These are phyloP conservation scores for Trichoderma guizhouense DNA, from an alignment of 2,329 filamentous ascomycete species.

Conservation along the genomic window DNA sequence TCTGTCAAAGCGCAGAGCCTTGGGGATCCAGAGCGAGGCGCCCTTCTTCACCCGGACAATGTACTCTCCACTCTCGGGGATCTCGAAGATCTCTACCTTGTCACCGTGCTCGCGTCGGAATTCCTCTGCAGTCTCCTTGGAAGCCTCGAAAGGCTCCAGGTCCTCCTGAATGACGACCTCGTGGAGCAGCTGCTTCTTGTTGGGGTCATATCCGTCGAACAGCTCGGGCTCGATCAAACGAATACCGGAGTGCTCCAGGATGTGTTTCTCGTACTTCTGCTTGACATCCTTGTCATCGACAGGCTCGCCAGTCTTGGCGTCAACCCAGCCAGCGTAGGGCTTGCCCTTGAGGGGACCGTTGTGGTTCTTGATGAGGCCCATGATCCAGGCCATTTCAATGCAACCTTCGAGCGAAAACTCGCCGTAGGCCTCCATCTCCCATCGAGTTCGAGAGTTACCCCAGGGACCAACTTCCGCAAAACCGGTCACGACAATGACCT, in stretches of 20 bases:
- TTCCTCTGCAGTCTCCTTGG: constrained; percentile 94
- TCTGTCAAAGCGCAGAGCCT: constrained; percentile 94
- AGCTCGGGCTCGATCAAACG: constrained; percentile 96
- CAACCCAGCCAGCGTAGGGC: constrained; percentile 95
- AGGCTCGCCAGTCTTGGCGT: constrained; percentile 88
- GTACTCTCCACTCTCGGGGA: constrained; percentile 89
- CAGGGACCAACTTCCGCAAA: constrained; percentile 95
- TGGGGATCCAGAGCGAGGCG: constrained; percentile 90
- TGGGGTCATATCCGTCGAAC: constrained; percentile 94
- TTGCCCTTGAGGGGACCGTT: constrained; percentile 95
- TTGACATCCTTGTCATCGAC: constrained; percentile 99
- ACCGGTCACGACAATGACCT: constrained; percentile 95
- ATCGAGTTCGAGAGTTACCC: constrained; percentile 96
- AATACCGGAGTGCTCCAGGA: constrained; percentile 94
- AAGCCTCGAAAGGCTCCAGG: constrained; percentile 92
- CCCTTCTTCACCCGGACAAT: constrained; percentile 94
- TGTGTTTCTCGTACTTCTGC: constrained; percentile 93
- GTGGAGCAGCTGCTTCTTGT: constrained; percentile 97
- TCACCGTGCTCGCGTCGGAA: constrained; percentile 97
- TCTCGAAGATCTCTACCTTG: constrained; percentile 96
- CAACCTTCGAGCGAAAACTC: constrained; percentile 97
- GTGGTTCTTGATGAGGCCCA: constrained; percentile 98
- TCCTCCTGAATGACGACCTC: constrained; percentile 98
- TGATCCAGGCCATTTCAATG: constrained; percentile 99
- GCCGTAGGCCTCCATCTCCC: constrained; percentile 98